Base-by-base conservation (phyloP, 306 rosid genomes). In the Oxytropis ochrocephala region DNA sequence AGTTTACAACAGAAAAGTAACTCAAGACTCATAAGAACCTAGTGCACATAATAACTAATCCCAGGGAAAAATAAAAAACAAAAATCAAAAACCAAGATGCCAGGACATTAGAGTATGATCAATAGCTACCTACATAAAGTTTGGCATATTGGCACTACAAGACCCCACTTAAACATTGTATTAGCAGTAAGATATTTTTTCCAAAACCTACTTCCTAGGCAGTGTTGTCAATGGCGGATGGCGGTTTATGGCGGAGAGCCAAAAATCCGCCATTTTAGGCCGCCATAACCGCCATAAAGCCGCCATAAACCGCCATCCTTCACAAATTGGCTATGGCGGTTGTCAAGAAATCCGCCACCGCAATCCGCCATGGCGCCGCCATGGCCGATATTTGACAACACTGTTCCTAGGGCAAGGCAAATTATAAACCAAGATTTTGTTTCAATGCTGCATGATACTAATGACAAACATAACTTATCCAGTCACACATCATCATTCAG, bases 1-100 rank as follows among this genome's bases (percentile, higher is more conserved):
- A 71, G 57, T 53, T 24, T 43, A 39, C 5, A 68, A 65, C 18
- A 77, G 13, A 55, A 75, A 70, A 56, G 43, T 49, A 70, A 66
- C 51, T 39, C 35, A 56, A 70, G 51, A 67, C 47, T 48, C 48
- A 43, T 18, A 51, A 53, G 67, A 70, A 59, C 49, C 64, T 32
- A 30, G 12, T 7, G 53, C 7, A 56, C 17, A 75, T 39, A 46
- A 60, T 53, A 60, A 54, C 48, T 39, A 64, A 51, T 12, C 2
- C 4, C 14, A 42, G 41, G 9, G 11, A n/a, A 44, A 41, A 66
- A 67, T 7, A n/a, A 44, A 41, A 66, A 67, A 32, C 19, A 64
- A 58, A 11, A 48, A 75, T 21, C 55, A 17, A 21, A 64, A 55
- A 39, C 57, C 29, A 69, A 70, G 70, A 51, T 3, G n/a, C 32